Base-by-base conservation (phyloP, 495 filamentous ascomycete species). In the Monascus purpureus region DNA sequence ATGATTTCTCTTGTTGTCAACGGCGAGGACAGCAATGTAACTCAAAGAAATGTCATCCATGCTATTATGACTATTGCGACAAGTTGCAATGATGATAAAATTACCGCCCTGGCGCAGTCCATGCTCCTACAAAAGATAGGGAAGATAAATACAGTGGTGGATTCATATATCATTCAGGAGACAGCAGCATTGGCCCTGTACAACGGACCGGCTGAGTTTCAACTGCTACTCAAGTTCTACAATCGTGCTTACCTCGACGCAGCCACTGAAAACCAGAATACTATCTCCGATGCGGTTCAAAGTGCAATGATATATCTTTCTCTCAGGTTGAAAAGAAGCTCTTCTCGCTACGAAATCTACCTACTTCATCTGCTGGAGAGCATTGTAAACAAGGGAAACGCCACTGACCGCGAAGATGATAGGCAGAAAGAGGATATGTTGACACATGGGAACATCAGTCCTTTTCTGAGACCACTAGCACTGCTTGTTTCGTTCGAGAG, bases 81-180 rank as follows among this genome's bases (percentile, higher is more conserved):
- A 20, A 72, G 67, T 33, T 85, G 77, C 50, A 70, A 77, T 27
- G 87, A 97, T 39, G 75, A 83, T 22, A 93, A 94, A 54, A 90
- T 96, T 28, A 88, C 77, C 14, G 92, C 88, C 8, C 65, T 97
- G 33, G 85, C 85, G n/a, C 80, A 93, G 44, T 88, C 85, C 3
- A 95, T 96, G 80, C 69, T 97, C 12, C 57, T 93, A 6, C 90
- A 96, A 44, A 92, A 96, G 50, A 72, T 95, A 40, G 76, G 78
- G 6, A 88, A 86, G 45, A 65, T 94, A 23, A 87, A 69, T 46
- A 57, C 68, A 36, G 51, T 67, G 1, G 75, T 93, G 6, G 86
- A 95, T 59, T 69, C 77, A 8, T 75, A 74, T 32, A 88, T 96
- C 29, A 75, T 96, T 28, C 73, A 67, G 13, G 87, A 92, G 23